Base-by-base conservation (phyloP, 352 stramenopile genomes). In the Pythium pyrilobum region DNA sequence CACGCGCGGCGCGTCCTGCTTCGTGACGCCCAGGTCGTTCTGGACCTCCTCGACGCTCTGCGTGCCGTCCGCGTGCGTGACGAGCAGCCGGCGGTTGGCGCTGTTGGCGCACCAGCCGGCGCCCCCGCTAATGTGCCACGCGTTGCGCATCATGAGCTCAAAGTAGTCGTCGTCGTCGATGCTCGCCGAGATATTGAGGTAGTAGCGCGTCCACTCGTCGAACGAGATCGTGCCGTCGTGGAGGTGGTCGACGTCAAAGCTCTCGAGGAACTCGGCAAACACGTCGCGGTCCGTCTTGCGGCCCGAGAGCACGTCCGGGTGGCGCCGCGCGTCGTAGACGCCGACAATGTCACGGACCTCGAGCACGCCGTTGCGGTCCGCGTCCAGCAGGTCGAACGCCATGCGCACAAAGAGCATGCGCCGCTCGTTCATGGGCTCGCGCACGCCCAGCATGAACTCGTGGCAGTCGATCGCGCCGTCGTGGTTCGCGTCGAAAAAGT, bases 81-180 rank as follows among this genome's bases (percentile, higher is more conserved):
- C 78, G 4, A 92, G 66, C n/a, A 92, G 59, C 1, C 82, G 60
- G 5, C 67, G 67, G 33, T 87, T 92, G 2, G 52, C 56, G 2
- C 74, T 75, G 65, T 93, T 93, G 37, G 60, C 77, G 31, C 60
- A 62, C 66, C 62, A 73, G 23, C 76, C 74, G 11, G 66, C 20
- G 15, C 77, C 85, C 21, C 76, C 69, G 3, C 64, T 74, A 29
- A 92, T 68, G 45, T 87, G 74, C 77, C 77, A 87, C 4, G 77
- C 77, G 52, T 96, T 96, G 51, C 85, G 82, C 63, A 97, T 88
- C 81, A 97, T 94, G 39, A 92, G 66, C 68, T 96, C 87, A 55
- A 97, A 97, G 55, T 97, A 96, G 32, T 97, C 85, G 59, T 97
- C 90, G 66, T 94, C 78, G 43, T 97, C 86, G 51, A 97, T 92